Evolutionary conservation across 2,329 filamentous ascomycete species (phyloP).

Genomic region (Monilinia polystroma): DNA sequence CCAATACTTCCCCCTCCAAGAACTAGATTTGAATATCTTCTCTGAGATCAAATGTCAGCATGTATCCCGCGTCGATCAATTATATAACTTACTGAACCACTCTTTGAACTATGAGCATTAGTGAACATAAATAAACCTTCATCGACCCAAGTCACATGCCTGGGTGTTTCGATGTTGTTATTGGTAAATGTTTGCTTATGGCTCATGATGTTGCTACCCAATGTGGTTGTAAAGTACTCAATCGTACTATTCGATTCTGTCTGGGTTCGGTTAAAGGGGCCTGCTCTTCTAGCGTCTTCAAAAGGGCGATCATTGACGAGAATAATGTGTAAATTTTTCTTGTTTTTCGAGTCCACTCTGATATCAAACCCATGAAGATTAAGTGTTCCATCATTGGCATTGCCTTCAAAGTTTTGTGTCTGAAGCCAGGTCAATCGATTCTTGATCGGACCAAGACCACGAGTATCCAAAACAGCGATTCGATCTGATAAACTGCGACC

Average conservation of each 20-base stretch:
- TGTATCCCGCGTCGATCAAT: neutral
- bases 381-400: constrained; percentile 34
- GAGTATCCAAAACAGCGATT: constrained; percentile 36
- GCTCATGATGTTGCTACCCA: constrained; percentile 34
- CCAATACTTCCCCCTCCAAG: constrained; percentile 39
- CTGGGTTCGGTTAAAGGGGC: constrained; percentile 30
- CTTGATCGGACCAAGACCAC: constrained; percentile 30
- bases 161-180: constrained; percentile 40
- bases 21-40: constrained; percentile 28
- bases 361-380: constrained; percentile 42
- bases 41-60: constrained; percentile 30
- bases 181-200: constrained; percentile 40
- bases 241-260: constrained; percentile 40
- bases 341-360: constrained; percentile 26
- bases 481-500: constrained; percentile 31
- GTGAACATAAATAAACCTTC: constrained; percentile 42
- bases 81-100: constrained; percentile 29
- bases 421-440: constrained; percentile 33
- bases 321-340: constrained; percentile 36
- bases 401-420: constrained; percentile 31
- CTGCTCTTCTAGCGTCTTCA: constrained; percentile 32
- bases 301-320: constrained; percentile 41
- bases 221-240: constrained; percentile 40
- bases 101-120: constrained; percentile 41
- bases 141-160: constrained; percentile 40